These are phyloP conservation scores for Odontarrhena argentea DNA, from an alignment of 345 rosid species.

Conservation along the genomic window DNA sequence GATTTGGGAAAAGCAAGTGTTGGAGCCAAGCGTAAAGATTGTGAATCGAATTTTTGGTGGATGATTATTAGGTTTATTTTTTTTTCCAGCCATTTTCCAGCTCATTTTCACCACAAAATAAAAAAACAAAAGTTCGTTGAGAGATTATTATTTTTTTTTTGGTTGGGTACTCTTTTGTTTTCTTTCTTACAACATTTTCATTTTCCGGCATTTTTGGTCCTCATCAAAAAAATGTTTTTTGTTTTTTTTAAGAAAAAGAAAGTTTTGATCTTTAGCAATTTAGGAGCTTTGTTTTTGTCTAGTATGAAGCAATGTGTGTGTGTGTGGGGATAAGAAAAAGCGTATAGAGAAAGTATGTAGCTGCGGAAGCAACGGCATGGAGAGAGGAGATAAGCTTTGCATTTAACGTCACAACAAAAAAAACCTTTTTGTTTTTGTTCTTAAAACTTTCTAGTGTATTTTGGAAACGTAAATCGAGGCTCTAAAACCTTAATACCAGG, in stretches of 20 bases:
- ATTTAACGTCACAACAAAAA: slow-evolving; percentile 31
- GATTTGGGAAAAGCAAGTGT: slow-evolving; percentile 70
- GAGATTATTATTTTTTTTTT: neutral
- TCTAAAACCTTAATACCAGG: slow-evolving; percentile 6
- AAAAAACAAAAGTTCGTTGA: slow-evolving; percentile 1
- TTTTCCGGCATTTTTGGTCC: slow-evolving; percentile 40
- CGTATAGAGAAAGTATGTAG: slow-evolving; percentile 5
- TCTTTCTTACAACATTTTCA: neutral
- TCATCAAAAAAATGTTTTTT: neutral
- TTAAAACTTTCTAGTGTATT: neutral
- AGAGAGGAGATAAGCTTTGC: slow-evolving; percentile 18
- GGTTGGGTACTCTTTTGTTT: slow-evolving; percentile 11
- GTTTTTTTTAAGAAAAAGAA: neutral
- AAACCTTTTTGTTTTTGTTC: slow-evolving; percentile 9
- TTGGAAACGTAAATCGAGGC: slow-evolving; percentile 4
- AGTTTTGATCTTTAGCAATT: slow-evolving; percentile 29
- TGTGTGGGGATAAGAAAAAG: slow-evolving; percentile 6
- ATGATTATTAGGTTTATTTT: slow-evolving; percentile 56
- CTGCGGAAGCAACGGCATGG: slow-evolving; percentile 33
- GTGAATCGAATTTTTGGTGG: slow-evolving; percentile 70
- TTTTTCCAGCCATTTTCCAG: slow-evolving; percentile 45
- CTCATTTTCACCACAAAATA: slow-evolving; percentile 29
- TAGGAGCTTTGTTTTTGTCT: slow-evolving; percentile 7
- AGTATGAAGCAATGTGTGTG: slow-evolving; percentile 19
- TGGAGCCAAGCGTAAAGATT: slow-evolving; percentile 79